phyloP scores from a whole-genome alignment of 202 grass and related monocot genomes.

The Cymbopogon flexuosus region DNA sequence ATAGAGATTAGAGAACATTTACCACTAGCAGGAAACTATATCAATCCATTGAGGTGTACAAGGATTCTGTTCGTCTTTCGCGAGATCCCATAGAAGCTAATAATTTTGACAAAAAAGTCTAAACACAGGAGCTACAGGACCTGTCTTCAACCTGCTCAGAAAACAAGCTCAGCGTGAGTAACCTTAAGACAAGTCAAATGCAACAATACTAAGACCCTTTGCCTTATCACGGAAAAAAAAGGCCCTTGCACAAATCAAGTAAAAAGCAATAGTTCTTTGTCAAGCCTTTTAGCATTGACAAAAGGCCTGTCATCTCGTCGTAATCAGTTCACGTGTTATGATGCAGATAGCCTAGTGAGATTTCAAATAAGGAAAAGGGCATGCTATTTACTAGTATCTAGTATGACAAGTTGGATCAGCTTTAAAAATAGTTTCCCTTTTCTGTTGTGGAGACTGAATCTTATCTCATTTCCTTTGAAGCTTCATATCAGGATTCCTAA shows the following conservation, averaged over 20 bases:
- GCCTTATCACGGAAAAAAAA: too few species aligned
- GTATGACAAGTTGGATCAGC: background rate
- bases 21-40: background rate
- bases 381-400: background rate
- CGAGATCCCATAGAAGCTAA: background rate
- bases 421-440: background rate
- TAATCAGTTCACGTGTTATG: slow-evolving; percentile 28
- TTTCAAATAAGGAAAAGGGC: background rate
- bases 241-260: background rate
- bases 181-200: background rate
- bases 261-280: background rate
- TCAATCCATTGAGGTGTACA: background rate
- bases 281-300: slow-evolving; percentile 20
- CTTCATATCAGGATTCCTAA: background rate
- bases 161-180: background rate
- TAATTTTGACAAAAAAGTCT: background rate
- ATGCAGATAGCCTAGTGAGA: background rate
- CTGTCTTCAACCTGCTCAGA: background rate
- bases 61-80: background rate
- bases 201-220: background rate
- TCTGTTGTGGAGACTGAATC: background rate
- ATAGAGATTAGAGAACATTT: background rate
- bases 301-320: slow-evolving; percentile 3
- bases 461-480: background rate
- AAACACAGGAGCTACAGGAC: background rate